Conservation (phyloP, 1,139 yeast species). For the Pichia sp. region DNA sequence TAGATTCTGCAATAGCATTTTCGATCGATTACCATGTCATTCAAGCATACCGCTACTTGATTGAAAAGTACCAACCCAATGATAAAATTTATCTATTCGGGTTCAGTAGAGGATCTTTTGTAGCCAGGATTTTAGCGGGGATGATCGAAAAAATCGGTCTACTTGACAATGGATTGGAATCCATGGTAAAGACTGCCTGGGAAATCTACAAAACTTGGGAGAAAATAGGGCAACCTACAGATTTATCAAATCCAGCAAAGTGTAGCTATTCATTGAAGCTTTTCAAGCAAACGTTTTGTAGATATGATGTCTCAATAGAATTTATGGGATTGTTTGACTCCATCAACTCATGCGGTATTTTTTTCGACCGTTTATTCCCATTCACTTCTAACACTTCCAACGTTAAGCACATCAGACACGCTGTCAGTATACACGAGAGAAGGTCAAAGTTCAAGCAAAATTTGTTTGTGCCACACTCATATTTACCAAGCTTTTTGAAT, state of each 20-base stretch:
- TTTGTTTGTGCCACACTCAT: slow-evolving; percentile 39
- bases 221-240: slow-evolving; percentile 51
- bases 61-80: slow-evolving; percentile 44
- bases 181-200: slow-evolving; percentile 58
- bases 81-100: slow-evolving; percentile 58
- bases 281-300: slow-evolving; percentile 49
- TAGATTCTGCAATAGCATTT: slow-evolving; percentile 53
- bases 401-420: slow-evolving; percentile 60
- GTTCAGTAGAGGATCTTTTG: slow-evolving; percentile 61
- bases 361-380: slow-evolving; percentile 56
- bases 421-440: slow-evolving; percentile 62
- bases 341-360: slow-evolving; percentile 58
- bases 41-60: slow-evolving; percentile 51
- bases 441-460: slow-evolving; percentile 59
- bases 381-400: slow-evolving; percentile 46
- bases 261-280: slow-evolving; percentile 38
- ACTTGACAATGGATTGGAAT: slow-evolving; percentile 49
- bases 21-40: slow-evolving; percentile 52
- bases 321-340: slow-evolving; percentile 69
- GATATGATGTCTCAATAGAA: slow-evolving; percentile 42
- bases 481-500: slow-evolving; percentile 10
- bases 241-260: slow-evolving; percentile 22
- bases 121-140: slow-evolving; percentile 58
- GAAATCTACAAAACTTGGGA: slow-evolving; percentile 59
- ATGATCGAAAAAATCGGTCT: slow-evolving; percentile 62